Percentiles rank a stretch among this genome's conserved stretches.
These are phyloP conservation scores for Apiotrichum sp. DNA, from an alignment of 1,284 basidiomycete genomes.

Conservation along the genomic window DNA sequence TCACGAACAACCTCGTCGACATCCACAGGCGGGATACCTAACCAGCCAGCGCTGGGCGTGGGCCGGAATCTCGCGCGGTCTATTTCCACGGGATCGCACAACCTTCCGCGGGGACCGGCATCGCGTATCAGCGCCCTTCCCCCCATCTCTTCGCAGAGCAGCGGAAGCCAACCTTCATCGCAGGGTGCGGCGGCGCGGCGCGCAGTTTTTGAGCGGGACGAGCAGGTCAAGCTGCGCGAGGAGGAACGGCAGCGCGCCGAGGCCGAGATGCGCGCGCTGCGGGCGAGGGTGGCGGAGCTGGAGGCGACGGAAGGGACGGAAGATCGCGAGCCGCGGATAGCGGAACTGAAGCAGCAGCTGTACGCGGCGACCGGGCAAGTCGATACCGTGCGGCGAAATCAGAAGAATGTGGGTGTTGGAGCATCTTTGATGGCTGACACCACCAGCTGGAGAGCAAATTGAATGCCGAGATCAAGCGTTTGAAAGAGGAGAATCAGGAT, in stretches of 20 bases:
- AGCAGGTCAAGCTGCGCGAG: constrained; percentile 24
- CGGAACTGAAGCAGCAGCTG: constrained; percentile 24
- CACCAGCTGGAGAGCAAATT: constrained; percentile 11
- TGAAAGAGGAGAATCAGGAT: constrained; percentile 20
- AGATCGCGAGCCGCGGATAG: not conserved
- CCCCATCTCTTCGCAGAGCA: constrained; percentile 31
- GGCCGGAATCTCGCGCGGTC: constrained; percentile 24
- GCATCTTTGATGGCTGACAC: not conserved
- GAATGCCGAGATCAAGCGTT: constrained; percentile 18
- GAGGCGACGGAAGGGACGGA: not conserved
- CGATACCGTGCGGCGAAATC: constrained; percentile 25
- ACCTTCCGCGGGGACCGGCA: constrained; percentile 17
- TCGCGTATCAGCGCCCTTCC: constrained; percentile 13
- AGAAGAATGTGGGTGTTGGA: constrained; percentile 26
- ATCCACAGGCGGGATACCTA: constrained; percentile 1
- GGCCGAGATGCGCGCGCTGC: constrained; percentile 5
- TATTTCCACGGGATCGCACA: constrained; percentile 29
- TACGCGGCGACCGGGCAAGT: constrained; percentile 36
- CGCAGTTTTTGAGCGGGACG: constrained; percentile 24
- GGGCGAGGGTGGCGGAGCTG: constrained; percentile 3
- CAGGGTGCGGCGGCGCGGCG: constrained; percentile 30
- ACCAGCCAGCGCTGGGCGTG: not conserved
- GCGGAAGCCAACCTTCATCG: constrained; percentile 18
- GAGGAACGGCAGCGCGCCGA: constrained; percentile 20
- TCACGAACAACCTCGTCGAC: constrained; percentile 9